Conservation (phyloP, 1,139 yeast species). For the Tardiomyces digboiensis region DNA sequence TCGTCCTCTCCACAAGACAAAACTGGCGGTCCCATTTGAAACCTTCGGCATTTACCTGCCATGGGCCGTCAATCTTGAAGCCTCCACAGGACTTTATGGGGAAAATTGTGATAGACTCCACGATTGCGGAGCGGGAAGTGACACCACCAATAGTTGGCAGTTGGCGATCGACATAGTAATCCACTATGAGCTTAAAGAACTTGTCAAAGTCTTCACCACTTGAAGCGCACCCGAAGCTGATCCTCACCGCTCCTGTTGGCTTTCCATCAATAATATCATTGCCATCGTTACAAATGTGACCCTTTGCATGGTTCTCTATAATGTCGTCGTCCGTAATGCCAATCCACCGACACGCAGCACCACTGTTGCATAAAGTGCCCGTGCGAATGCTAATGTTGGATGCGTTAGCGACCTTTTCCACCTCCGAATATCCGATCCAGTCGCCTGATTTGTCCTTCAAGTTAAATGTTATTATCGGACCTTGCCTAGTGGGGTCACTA, state of each 20-base stretch:
- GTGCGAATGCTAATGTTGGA: conserved; percentile 28
- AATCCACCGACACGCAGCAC: conserved; percentile 24
- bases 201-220: conserved; percentile 23
- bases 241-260: conserved; percentile 33
- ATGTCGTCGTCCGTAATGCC: conserved; percentile 23
- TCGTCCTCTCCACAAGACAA: conserved; percentile 22
- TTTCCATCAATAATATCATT: conserved; percentile 28
- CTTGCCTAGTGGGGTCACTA: conserved; percentile 13
- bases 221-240: conserved; percentile 34
- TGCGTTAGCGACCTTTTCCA: conserved; percentile 26
- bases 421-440: conserved; percentile 30
- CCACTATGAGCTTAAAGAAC: neutral
- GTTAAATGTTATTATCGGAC: conserved; percentile 32
- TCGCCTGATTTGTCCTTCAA: conserved; percentile 18
- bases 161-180: neutral
- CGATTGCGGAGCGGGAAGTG: neutral
- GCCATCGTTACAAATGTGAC: conserved; percentile 34
- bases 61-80: conserved; percentile 20
- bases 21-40: conserved; percentile 29
- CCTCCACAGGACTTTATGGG: conserved; percentile 33
- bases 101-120: conserved; percentile 20
- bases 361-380: conserved; percentile 35
- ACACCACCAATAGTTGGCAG: neutral
- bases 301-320: conserved; percentile 20
- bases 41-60: conserved; percentile 24